Conservation (phyloP, 169 alveolate genomes). For the Eimeria necatrix region DNA sequence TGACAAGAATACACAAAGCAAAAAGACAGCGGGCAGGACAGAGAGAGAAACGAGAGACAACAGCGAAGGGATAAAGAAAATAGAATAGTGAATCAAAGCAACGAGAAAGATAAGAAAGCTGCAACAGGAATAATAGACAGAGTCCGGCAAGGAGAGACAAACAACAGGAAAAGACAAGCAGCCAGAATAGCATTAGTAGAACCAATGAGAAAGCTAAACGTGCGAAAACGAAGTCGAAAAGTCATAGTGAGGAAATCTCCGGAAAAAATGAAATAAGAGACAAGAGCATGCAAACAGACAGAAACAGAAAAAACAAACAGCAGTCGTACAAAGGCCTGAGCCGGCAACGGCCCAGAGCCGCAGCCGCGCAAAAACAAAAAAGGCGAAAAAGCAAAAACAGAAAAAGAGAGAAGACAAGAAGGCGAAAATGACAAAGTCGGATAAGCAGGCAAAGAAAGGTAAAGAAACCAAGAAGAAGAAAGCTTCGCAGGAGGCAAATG, state of each 20-base stretch:
- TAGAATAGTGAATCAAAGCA: neutral
- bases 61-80: neutral
- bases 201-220: neutral
- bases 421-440: too few species aligned
- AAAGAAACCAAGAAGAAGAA: neutral
- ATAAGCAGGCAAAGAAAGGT: neutral
- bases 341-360: too few species aligned
- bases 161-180: neutral
- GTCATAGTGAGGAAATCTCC: neutral
- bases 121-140: neutral
- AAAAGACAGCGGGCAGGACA: neutral
- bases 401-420: neutral
- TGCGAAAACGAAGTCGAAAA: neutral
- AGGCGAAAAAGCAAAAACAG: neutral
- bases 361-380: neutral
- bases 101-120: neutral
- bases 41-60: too few species aligned
- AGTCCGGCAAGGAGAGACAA: neutral
- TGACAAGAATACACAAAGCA: neutral
- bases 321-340: too few species aligned
- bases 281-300: neutral
- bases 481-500: neutral
- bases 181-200: neutral
- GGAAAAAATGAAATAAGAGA: neutral
- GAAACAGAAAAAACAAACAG: neutral